Conservation (phyloP, 1,284 basidiomycete species). For the Vanrija sp. region DNA sequence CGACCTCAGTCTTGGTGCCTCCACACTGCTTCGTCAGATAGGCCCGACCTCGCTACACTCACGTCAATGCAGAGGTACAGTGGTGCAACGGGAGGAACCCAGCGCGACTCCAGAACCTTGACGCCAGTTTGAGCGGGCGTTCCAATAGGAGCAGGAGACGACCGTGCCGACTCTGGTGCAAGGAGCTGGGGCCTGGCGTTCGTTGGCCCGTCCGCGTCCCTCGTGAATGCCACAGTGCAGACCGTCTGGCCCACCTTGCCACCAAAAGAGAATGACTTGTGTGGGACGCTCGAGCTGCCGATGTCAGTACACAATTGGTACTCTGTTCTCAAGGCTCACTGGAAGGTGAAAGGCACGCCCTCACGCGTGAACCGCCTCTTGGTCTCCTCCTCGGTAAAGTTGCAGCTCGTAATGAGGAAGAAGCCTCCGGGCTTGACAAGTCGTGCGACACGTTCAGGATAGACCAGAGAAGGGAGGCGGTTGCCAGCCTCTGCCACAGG, state of each 20-base stretch:
- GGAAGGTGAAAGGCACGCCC: slow-evolving; percentile 34
- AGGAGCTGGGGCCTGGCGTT: no score
- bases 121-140: background rate
- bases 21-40: slow-evolving; percentile 20
- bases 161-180: no score
- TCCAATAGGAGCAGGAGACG: background rate
- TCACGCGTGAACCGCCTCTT: slow-evolving; percentile 36
- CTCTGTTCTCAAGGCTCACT: slow-evolving; percentile 23
- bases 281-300: slow-evolving; percentile 44
- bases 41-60: slow-evolving; percentile 3
- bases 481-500: slow-evolving; percentile 29
- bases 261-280: slow-evolving; percentile 47
- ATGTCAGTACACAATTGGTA: background rate
- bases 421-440: slow-evolving; percentile 42
- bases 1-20: slow-evolving; percentile 35
- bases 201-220: slow-evolving; percentile 10
- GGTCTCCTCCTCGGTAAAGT: slow-evolving; percentile 50
- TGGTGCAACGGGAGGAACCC: background rate
- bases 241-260: slow-evolving; percentile 45
- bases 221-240: slow-evolving; percentile 48
- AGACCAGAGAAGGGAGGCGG: slow-evolving; percentile 40
- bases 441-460: slow-evolving; percentile 41
- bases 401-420: slow-evolving; percentile 51
- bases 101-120: no score
- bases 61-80: slow-evolving; percentile 34